Evolutionary conservation across 768 basidiomycete species (phyloP).

Genomic region (Leccinum sublutescens): DNA sequence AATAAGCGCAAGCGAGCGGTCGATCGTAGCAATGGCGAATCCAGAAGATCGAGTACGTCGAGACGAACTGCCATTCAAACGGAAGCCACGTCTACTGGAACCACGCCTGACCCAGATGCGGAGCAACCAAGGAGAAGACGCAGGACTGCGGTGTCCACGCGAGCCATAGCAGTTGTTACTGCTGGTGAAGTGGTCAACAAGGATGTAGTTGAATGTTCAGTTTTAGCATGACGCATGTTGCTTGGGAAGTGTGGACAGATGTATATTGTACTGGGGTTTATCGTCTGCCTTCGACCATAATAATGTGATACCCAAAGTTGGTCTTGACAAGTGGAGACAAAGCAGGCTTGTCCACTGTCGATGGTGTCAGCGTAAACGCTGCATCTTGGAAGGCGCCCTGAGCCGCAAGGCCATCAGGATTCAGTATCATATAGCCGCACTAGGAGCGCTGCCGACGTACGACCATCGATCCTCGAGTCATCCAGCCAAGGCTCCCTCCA

Average conservation of each 20-base stretch:
- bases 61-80: slow-evolving; percentile 44
- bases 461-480: slow-evolving; percentile 83
- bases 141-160: slow-evolving; percentile 33
- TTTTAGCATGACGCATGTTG: slow-evolving; percentile 15
- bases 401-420: slow-evolving; percentile 9
- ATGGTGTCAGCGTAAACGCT: slow-evolving; percentile 79
- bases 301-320: slow-evolving; percentile 82
- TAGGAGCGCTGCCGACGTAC: slow-evolving; percentile 36
- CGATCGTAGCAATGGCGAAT: slow-evolving; percentile 33
- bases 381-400: slow-evolving; percentile 80
- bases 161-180: slow-evolving; percentile 28
- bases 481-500: slow-evolving; percentile 87
- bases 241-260: slow-evolving; percentile 10
- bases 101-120: slow-evolving; percentile 69
- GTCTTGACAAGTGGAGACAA: slow-evolving; percentile 78
- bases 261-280: slow-evolving; percentile 31
- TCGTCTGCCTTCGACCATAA: slow-evolving; percentile 86
- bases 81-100: slow-evolving; percentile 44
- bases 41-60: slow-evolving; percentile 34
- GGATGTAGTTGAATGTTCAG: slow-evolving; percentile 30
- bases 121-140: slow-evolving; percentile 48
- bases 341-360: slow-evolving; percentile 75
- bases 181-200: slow-evolving; percentile 34
- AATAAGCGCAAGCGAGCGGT: slow-evolving; percentile 42
- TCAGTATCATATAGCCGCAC: slow-evolving; percentile 3